Conservation (phyloP, 495 filamentous ascomycete species). For the Tetracladium setigerum region DNA sequence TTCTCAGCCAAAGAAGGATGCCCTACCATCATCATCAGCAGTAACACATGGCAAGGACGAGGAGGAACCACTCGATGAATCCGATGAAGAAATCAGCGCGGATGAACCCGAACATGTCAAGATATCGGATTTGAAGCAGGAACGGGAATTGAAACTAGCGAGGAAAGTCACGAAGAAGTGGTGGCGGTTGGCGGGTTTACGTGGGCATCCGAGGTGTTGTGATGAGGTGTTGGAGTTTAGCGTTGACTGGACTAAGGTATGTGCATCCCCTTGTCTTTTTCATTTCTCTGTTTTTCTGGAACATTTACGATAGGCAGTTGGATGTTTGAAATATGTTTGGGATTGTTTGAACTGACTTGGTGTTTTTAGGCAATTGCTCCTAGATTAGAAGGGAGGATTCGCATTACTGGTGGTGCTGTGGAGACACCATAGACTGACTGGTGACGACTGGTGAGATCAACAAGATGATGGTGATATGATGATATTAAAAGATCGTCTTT, state of each 20-base stretch:
- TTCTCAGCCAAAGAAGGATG: constrained; percentile 22
- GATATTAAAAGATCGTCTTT: no score
- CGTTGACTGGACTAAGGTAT: constrained; percentile 61
- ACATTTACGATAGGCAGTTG: no score
- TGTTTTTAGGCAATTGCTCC: constrained; percentile 53
- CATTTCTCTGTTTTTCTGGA: no score
- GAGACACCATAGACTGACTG: neutral
- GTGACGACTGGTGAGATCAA: no score
- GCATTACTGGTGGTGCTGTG: constrained; percentile 16
- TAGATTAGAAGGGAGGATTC: constrained; percentile 67
- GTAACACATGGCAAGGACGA: no score
- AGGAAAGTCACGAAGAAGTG: constrained; percentile 62
- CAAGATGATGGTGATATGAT: no score
- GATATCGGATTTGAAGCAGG: constrained; percentile 12
- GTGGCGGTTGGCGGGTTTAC: constrained; percentile 60
- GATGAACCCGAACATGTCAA: no score
- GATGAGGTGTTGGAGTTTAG: constrained; percentile 48
- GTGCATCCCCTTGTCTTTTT: no score
- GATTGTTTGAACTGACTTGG: no score
- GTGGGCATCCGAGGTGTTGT: constrained; percentile 28
- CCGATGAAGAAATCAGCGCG: no score
- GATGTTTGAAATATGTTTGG: no score
- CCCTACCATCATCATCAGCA: constrained; percentile 9
- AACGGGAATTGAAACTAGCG: constrained; percentile 38
- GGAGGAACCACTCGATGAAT: no score